Conservation (phyloP, 768 basidiomycete genomes). For the Mycena galericulata region DNA sequence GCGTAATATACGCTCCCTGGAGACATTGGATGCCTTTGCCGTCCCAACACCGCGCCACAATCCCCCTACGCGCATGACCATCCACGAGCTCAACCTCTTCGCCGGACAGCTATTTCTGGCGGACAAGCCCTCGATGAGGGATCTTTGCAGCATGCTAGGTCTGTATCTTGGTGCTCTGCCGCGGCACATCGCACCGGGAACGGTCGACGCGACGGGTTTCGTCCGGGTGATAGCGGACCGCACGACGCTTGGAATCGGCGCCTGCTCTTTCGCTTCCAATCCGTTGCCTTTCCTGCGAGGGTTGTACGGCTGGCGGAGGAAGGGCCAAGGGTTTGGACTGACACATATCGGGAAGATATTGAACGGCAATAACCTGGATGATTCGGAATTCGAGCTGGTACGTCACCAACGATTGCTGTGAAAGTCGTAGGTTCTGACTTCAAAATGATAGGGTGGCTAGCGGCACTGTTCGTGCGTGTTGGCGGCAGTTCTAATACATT, state of each 20-base stretch:
- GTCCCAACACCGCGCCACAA: not conserved
- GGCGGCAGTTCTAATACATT: too few relatives aligned
- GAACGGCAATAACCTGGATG: not conserved
- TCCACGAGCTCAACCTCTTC: constrained; percentile 10
- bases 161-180: not conserved
- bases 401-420: too few relatives aligned
- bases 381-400: not conserved
- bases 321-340: constrained; percentile 6
- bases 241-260: not conserved
- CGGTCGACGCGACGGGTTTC: constrained; percentile 2
- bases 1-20: constrained; percentile 8
- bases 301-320: constrained; percentile 1
- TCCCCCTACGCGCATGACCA: not conserved
- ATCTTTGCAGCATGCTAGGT: not conserved
- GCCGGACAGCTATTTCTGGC: not conserved
- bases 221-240: not conserved
- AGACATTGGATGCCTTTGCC: not conserved
- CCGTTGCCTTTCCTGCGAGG: constrained; percentile 11
- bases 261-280: not conserved
- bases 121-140: not conserved
- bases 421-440: too few relatives aligned
- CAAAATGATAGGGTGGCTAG: too few relatives aligned
- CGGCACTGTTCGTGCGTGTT: too few relatives aligned
- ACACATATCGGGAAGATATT: constrained; percentile 6
- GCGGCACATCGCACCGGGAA: not conserved